Conservation (phyloP, 495 filamentous ascomycete species). For the Penicillium waksmanii region DNA sequence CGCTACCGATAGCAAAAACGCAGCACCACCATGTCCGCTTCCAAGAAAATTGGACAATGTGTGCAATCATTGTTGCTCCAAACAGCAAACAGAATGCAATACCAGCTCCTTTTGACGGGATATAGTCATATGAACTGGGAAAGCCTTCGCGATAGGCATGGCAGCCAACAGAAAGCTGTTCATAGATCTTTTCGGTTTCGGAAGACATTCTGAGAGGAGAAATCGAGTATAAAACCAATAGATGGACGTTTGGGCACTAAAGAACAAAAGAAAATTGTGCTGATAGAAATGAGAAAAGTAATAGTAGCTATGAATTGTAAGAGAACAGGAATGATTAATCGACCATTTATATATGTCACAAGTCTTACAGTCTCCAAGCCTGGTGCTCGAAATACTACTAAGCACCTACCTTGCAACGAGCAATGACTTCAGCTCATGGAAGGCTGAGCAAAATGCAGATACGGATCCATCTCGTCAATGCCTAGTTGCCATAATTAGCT, state of each 20-base stretch:
- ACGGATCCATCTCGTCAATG: no score
- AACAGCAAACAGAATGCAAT: constrained; percentile 56
- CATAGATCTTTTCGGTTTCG: neutral
- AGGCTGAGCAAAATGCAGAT: no score
- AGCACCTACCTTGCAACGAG: no score
- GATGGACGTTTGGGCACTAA: neutral
- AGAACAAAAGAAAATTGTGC: neutral
- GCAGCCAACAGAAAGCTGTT: constrained; percentile 20
- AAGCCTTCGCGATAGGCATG: constrained; percentile 25
- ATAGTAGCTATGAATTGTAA: no score
- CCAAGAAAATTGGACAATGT: constrained; percentile 47
- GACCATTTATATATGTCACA: no score
- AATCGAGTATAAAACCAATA: neutral
- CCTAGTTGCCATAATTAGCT: no score
- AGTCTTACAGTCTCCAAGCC: no score
- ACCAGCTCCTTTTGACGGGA: constrained; percentile 54
- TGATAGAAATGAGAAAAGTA: no score
- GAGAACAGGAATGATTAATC: no score
- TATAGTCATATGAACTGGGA: constrained; percentile 53
- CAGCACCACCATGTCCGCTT: constrained; percentile 56
- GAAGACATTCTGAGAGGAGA: constrained; percentile 15
- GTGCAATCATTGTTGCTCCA: constrained; percentile 49
- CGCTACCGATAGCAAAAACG: constrained; percentile 46
- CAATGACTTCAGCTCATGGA: no score
- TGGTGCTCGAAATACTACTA: no score